A percentile compares a stretch with the other conserved stretches of the same genome.
phyloP scores from a whole-genome alignment of 2,329 filamentous ascomycete species.

The Curvularia sp. region DNA sequence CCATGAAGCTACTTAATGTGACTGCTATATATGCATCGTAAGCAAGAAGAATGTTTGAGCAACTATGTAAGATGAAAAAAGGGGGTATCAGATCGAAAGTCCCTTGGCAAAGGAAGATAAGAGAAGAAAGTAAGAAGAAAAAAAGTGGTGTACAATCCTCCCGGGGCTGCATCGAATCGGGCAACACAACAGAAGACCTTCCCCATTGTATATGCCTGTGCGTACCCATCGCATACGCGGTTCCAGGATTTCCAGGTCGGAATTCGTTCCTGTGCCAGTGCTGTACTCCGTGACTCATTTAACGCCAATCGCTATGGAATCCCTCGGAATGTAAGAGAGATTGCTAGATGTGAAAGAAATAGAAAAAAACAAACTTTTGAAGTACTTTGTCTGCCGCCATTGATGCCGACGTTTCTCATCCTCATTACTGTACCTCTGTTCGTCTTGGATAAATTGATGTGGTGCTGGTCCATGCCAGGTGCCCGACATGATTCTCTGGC shows the following conservation, averaged over 20 bases:
- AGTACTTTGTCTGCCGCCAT: conserved; percentile 19
- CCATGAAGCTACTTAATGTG: conserved; percentile 1
- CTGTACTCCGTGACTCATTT: conserved; percentile 16
- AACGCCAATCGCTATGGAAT: conserved; percentile 29
- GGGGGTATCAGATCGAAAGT: conserved; percentile 45
- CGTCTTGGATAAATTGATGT: conserved; percentile 9
- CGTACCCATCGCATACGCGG: conserved; percentile 6
- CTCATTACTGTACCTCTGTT: conserved; percentile 35
- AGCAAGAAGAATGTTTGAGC: conserved; percentile 16
- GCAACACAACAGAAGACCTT: conserved; percentile 6
- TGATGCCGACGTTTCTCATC: conserved; percentile 30
- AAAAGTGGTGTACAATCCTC: conserved; percentile 14
- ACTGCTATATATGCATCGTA: conserved; percentile 12
- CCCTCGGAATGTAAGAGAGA: conserved; percentile 11
- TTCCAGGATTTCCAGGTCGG: conserved; percentile 7
- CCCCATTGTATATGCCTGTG: conserved; percentile 5
- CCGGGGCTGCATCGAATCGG: conserved; percentile 14
- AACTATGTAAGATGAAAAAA: conserved; percentile 21
- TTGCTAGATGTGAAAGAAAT: conserved; percentile 6
- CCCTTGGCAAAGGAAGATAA: conserved; percentile 22
- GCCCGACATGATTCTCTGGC: conserved; percentile 10
- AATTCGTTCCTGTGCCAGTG: conserved; percentile 20
- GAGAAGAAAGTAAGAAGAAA: conserved; percentile 13
- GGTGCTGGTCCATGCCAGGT: conserved; percentile 12
- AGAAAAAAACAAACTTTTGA: conserved; percentile 10